phyloP scores from a whole-genome alignment of 306 rosid species.

The Quercus glauca region DNA sequence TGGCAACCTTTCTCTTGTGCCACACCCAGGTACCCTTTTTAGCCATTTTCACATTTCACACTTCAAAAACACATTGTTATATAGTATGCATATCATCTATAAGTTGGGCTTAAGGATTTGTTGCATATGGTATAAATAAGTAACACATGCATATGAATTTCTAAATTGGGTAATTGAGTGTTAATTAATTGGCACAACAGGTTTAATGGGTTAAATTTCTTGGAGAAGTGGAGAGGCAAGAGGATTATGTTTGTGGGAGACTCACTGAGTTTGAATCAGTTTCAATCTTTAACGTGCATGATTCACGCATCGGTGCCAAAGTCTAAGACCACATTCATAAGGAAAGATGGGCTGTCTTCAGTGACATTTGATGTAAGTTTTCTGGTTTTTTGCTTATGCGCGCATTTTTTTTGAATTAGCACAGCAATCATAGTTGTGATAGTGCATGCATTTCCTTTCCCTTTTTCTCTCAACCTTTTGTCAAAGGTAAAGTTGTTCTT shows the following conservation, averaged over 20 bases:
- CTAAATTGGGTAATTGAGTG: neutral
- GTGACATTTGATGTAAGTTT: slow-evolving; percentile 67
- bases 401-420: neutral
- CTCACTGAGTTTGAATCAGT: slow-evolving; percentile 84
- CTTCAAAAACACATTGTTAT: too few species aligned
- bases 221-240: slow-evolving; percentile 77
- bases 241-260: slow-evolving; percentile 97
- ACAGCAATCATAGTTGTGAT: neutral
- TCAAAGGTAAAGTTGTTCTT: slow-evolving; percentile 4
- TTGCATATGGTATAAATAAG: too few species aligned
- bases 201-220: slow-evolving; percentile 68
- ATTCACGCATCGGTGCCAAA: slow-evolving; percentile 78
- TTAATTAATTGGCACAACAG: slow-evolving; percentile 28
- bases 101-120: too few species aligned
- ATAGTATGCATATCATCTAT: too few species aligned
- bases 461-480: slow-evolving; percentile 16
- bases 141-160: neutral
- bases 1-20: slow-evolving; percentile 81
- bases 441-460: slow-evolving; percentile 12
- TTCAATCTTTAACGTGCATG: slow-evolving; percentile 84
- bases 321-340: slow-evolving; percentile 42
- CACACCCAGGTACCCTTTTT: slow-evolving; percentile 53
- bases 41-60: neutral
- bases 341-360: slow-evolving; percentile 44
- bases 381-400: neutral